Percentiles rank a stretch among this genome's conserved stretches.
These are phyloP conservation scores for Saccharomyces uvarum DNA, from an alignment of 1,139 yeast genomes.

Conservation along the genomic window DNA sequence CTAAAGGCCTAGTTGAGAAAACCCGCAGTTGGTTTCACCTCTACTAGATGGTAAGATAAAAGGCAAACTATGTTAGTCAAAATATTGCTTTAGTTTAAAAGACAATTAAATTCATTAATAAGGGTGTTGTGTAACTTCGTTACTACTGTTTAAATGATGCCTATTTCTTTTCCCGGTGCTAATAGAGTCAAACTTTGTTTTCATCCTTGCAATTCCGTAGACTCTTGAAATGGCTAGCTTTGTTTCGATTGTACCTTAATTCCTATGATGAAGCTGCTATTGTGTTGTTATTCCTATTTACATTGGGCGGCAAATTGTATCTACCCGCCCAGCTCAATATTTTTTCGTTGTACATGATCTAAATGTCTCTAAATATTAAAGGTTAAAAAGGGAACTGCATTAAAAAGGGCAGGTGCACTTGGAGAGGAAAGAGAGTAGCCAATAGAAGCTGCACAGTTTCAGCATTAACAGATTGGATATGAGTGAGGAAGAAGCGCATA, in stretches of 20 bases:
- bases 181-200: conserved; percentile 5
- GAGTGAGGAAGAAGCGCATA: background rate
- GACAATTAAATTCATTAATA: background rate
- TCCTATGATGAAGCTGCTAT: background rate
- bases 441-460: background rate
- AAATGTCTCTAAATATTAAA: background rate
- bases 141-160: background rate
- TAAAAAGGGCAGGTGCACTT: background rate
- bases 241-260: background rate
- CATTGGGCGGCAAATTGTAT: background rate
- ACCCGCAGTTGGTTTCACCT: background rate
- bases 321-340: background rate
- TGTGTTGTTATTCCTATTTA: background rate
- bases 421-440: background rate
- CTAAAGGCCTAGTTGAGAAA: background rate
- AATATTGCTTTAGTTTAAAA: background rate
- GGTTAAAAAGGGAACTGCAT: background rate
- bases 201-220: background rate
- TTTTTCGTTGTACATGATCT: background rate
- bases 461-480: background rate
- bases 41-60: background rate
- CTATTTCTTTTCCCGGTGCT: conserved; percentile 3
- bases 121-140: background rate
- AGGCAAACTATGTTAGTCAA: background rate
- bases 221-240: background rate